Conservation (phyloP, 2,329 filamentous ascomycete genomes). For the Phialophora macrospora region DNA sequence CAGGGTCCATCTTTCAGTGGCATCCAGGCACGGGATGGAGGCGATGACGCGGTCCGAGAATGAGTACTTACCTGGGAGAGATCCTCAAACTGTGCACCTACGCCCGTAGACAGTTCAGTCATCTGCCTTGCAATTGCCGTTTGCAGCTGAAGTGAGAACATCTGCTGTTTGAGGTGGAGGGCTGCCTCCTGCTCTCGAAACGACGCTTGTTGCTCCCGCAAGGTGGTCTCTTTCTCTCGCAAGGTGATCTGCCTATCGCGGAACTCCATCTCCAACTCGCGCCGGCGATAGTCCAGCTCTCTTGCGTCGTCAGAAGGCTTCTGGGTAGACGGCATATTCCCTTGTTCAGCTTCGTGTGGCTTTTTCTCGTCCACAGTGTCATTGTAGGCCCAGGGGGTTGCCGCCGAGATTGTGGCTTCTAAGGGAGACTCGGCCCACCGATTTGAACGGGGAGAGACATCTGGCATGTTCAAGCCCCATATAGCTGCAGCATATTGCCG, state of each 20-base stretch:
- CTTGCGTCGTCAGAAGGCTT: conserved; percentile 20
- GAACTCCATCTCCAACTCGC: conserved; percentile 32
- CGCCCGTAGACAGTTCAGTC: conserved; percentile 24
- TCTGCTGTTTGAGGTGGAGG: conserved; percentile 27
- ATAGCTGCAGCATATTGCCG: conserved; percentile 26
- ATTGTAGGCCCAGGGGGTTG: conserved; percentile 19
- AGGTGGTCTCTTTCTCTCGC: conserved; percentile 33
- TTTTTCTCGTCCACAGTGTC: conserved; percentile 17
- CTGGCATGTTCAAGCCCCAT: conserved; percentile 19
- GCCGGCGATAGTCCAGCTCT: conserved; percentile 27
- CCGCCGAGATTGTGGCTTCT: conserved; percentile 17
- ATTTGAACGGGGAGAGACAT: conserved; percentile 3
- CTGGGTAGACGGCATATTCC: background rate
- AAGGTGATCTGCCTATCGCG: conserved; percentile 35
- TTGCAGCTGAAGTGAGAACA: conserved; percentile 32
- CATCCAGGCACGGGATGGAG: background rate
- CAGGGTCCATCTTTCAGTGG: background rate
- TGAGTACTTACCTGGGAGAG: conserved; percentile 21
- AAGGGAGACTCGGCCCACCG: conserved; percentile 8
- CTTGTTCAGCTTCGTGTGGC: background rate
- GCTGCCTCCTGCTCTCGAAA: conserved; percentile 33
- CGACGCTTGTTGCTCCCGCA: conserved; percentile 34
- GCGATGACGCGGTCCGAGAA: background rate
- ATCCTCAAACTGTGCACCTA: conserved; percentile 35
- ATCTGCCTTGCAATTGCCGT: conserved; percentile 27